A percentile compares a stretch with the other conserved stretches of the same genome.
phyloP scores from a whole-genome alignment of 2,329 filamentous ascomycete genomes.

The Aspergillus quadricinctus region DNA sequence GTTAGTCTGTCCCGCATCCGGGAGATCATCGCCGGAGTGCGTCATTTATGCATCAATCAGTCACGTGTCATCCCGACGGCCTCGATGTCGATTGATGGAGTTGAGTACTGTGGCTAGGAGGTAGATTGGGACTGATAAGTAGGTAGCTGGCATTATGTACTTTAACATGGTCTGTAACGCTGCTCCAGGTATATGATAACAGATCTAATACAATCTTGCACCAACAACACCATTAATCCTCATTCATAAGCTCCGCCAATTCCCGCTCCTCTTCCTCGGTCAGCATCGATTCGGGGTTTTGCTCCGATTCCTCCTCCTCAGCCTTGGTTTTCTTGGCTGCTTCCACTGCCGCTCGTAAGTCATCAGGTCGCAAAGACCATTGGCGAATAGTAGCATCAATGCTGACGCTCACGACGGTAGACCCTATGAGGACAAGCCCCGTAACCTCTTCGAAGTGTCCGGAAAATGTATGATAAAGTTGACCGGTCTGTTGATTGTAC shows the following conservation, averaged over 20 bases:
- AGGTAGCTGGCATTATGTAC: neutral
- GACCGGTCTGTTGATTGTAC: conserved; percentile 53
- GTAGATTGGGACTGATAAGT: neutral
- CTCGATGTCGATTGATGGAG: neutral
- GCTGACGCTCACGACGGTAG: conserved; percentile 68
- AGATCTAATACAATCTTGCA: neutral
- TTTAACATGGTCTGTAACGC: neutral
- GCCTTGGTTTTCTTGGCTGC: conserved; percentile 43
- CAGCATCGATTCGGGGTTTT: conserved; percentile 52
- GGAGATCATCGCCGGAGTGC: conserved; percentile 29
- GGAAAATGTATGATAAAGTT: conserved; percentile 66
- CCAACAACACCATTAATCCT: conserved; percentile 41
- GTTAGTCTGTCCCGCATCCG: conserved; percentile 16
- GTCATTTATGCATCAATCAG: conserved; percentile 26
- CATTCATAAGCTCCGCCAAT: conserved; percentile 83
- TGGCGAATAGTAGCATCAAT: conserved; percentile 85
- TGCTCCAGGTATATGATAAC: neutral
- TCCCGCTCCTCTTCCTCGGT: conserved; percentile 92
- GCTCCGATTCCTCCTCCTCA: conserved; percentile 44
- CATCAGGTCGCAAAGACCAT: conserved; percentile 68
- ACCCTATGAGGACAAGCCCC: conserved; percentile 61
- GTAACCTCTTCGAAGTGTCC: conserved; percentile 96
- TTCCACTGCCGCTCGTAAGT: conserved; percentile 55
- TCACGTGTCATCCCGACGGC: conserved; percentile 19
- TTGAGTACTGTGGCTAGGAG: neutral